Conservation (phyloP, 257 asterid genomes). For the Orobanche coerulescens region DNA sequence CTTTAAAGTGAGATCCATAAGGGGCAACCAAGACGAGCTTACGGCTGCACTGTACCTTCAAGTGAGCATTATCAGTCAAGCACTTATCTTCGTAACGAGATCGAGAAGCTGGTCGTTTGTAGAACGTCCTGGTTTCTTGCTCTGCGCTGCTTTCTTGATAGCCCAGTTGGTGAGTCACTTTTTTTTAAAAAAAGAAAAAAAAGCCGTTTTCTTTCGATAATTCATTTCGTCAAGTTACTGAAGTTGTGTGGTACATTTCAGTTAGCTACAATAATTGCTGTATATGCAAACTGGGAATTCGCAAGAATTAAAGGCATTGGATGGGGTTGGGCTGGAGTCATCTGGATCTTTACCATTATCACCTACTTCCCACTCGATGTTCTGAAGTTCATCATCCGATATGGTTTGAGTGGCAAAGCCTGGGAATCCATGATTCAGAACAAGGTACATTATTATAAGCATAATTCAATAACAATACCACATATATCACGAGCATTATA, state of each 20-base stretch:
- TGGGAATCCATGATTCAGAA: conserved; percentile 77
- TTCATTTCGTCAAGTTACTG: background rate
- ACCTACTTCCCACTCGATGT: conserved; percentile 79
- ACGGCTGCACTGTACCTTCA: conserved; percentile 86
- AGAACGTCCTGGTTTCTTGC: conserved; percentile 74
- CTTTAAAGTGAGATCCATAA: conserved; percentile 48
- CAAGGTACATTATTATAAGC: conserved; percentile 56
- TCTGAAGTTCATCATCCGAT: conserved; percentile 64
- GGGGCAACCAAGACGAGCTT: conserved; percentile 40
- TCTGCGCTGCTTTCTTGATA: conserved; percentile 48
- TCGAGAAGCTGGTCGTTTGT: conserved; percentile 80
- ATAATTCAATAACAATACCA: no score
- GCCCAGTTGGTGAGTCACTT: conserved; percentile 78
- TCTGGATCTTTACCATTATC: conserved; percentile 61
- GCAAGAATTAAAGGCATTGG: conserved; percentile 75
- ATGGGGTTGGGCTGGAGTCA: conserved; percentile 86
- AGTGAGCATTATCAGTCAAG: conserved; percentile 92
- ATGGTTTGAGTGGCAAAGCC: conserved; percentile 57
- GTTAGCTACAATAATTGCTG: conserved; percentile 66
- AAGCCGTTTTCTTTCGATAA: no score
- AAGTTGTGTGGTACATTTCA: no score
- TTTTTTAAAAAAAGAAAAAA: no score
- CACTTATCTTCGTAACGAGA: conserved; percentile 80
- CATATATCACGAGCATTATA: no score
- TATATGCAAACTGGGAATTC: conserved; percentile 63